phyloP scores from a whole-genome alignment of 129 eudicot species.

The Artemisia tridentata region DNA sequence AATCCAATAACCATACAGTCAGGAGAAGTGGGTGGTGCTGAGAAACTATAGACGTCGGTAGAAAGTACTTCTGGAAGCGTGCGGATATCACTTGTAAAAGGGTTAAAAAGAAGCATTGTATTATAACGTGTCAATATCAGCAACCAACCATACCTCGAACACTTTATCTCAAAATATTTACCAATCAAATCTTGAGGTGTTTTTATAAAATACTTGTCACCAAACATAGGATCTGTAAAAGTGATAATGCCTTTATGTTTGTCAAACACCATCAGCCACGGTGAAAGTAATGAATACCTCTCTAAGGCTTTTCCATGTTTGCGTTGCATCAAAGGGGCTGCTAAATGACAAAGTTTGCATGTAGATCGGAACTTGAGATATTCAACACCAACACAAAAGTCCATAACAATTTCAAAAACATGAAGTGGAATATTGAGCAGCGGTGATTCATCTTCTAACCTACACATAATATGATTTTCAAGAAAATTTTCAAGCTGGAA shows the following conservation, averaged over 20 bases:
- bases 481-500: too few relatives aligned
- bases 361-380: conserved; percentile 22
- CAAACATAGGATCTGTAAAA: conserved; percentile 19
- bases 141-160: conserved; percentile 27
- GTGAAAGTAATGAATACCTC: not conserved
- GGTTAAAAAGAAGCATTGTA: not conserved
- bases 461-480: too few relatives aligned
- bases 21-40: too few relatives aligned
- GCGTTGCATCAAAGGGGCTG: not conserved
- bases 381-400: too few relatives aligned
- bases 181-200: not conserved
- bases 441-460: too few relatives aligned
- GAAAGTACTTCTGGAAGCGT: not conserved
- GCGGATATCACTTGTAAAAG: conserved; percentile 1
- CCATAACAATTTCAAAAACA: too few relatives aligned
- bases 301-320: not conserved
- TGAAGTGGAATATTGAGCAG: too few relatives aligned
- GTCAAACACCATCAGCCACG: conserved; percentile 10
- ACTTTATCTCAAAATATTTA: not conserved
- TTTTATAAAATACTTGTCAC: conserved; percentile 2
- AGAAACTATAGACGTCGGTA: too few relatives aligned
- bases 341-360: not conserved
- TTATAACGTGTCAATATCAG: not conserved
- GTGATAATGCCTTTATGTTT: not conserved
- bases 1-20: too few relatives aligned